Base-by-base conservation (phyloP, 495 filamentous ascomycete genomes). In the Hapsidospora chrysogenum region DNA sequence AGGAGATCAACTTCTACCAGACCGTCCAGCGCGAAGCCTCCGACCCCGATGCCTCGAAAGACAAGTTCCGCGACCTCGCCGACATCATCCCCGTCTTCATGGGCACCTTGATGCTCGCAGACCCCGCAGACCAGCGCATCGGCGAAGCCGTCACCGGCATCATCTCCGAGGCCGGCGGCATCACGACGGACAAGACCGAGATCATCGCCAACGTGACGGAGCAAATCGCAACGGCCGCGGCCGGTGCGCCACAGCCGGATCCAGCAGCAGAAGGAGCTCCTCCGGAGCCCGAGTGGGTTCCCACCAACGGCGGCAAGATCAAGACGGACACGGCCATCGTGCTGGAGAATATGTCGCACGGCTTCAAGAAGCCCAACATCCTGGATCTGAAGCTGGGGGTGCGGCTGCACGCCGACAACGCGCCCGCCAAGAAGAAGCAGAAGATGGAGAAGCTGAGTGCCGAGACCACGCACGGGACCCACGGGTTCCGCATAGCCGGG, bases 1-100 rank as follows among this genome's bases (percentile, higher is more conserved):
- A 73, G 38, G 89, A 99, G 58, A 73, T 94, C 39, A 71, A 74
- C 17, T 99, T 99, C 59, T 99, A 99, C 70, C 76, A 95, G 56
- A 72, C 76, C 17, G 74, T 76, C 26, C 46, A 55, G 33, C 37
- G 40, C 7, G 11, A 26, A 11, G 23, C 23, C 6, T 6, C 23
- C 6, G 23, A 26, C 23, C 23, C 23, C 23, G 23, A 26, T 11
- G 23, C 6, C 6, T 6, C 23, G 6, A 11, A 26, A 6, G 45
- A 64, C 23, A 14, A 36, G 9, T 85, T 93, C 46, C 74, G 74
- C 14, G 65, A 61, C 3, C 78, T 95, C 44, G 69, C 72, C 14
- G 70, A 74, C 15, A 74, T 80, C 48, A 89, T 96, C 63, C 87
- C 89, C 36, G 70, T 69, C 7, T 96, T 72, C 55, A 66, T 87